phyloP scores from a whole-genome alignment of 768 basidiomycete genomes.

The Phlebiopsis gigantea region DNA sequence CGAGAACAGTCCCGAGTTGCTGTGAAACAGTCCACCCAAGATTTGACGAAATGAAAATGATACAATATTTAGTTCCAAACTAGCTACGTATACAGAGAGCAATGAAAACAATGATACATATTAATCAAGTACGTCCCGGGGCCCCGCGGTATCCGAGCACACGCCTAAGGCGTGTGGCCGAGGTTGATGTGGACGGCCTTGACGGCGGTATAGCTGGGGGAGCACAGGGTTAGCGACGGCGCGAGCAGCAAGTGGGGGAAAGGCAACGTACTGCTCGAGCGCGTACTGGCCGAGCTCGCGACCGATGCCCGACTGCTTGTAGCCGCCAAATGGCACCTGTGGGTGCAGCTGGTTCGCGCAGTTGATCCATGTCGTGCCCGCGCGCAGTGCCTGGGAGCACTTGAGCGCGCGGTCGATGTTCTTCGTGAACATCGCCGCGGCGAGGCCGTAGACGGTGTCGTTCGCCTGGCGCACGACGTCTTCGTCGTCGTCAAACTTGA shows the following conservation, averaged over 20 bases:
- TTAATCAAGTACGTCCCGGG: too few species aligned
- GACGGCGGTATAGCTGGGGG: slow-evolving; percentile 53
- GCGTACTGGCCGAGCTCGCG: slow-evolving; percentile 65
- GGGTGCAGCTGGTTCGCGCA: slow-evolving; percentile 39
- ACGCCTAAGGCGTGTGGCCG: slow-evolving; percentile 19
- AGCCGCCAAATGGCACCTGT: slow-evolving; percentile 63
- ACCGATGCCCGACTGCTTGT: slow-evolving; percentile 70
- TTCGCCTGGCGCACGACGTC: slow-evolving; percentile 75
- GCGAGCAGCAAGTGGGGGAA: neutral
- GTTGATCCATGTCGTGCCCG: slow-evolving; percentile 75
- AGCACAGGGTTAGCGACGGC: slow-evolving; percentile 38
- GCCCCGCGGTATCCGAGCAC: too few species aligned
- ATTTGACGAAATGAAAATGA: too few species aligned
- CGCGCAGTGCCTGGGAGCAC: slow-evolving; percentile 69
- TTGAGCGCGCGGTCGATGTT: slow-evolving; percentile 70
- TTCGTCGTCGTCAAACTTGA: slow-evolving; percentile 59
- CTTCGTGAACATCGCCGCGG: slow-evolving; percentile 80
- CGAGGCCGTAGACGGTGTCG: slow-evolving; percentile 82
- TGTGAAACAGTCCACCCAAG: too few species aligned
- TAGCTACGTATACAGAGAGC: too few species aligned
- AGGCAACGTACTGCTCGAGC: slow-evolving; percentile 22
- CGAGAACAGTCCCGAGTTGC: too few species aligned
- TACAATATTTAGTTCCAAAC: too few species aligned
- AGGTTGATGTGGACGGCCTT: slow-evolving; percentile 70
- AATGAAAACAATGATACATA: too few species aligned